These are phyloP conservation scores for Leccinum fibrillosum DNA, from an alignment of 768 basidiomycete species.

Conservation along the genomic window DNA sequence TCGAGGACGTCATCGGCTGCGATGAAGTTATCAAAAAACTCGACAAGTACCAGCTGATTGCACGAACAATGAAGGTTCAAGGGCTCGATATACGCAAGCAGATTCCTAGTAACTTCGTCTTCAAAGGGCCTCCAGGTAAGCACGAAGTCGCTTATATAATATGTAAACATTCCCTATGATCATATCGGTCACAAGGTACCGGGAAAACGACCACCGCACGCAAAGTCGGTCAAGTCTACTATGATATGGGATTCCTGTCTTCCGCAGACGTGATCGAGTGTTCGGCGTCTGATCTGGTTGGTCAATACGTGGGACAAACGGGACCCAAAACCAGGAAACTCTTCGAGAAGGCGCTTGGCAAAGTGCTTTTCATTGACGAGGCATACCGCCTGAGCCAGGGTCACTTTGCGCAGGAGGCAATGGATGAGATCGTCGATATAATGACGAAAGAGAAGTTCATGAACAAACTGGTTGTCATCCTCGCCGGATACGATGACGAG, in stretches of 20 bases:
- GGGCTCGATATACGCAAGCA: conserved; percentile 45
- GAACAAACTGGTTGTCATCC: conserved; percentile 59
- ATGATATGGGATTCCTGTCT: conserved; percentile 57
- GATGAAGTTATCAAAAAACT: conserved; percentile 51
- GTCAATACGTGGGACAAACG: conserved; percentile 68
- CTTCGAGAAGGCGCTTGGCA: conserved; percentile 63
- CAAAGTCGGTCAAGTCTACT: conserved; percentile 61
- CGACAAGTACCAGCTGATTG: conserved; percentile 49
- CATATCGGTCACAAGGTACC: conserved; percentile 40
- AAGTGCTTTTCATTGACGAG: conserved; percentile 70
- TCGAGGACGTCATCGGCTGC: conserved; percentile 61
- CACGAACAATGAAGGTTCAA: conserved; percentile 37
- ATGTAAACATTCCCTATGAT: neutral
- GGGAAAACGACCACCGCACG: conserved; percentile 63
- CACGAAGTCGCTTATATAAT: neutral
- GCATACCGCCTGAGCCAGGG: conserved; percentile 64
- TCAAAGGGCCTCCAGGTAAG: conserved; percentile 71
- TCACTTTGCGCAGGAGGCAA: conserved; percentile 65
- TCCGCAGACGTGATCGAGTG: conserved; percentile 58
- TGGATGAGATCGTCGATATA: conserved; percentile 65
- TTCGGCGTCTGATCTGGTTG: conserved; percentile 68
- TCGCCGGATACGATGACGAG: conserved; percentile 68
- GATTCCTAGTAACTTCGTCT: conserved; percentile 63
- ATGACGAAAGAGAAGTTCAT: conserved; percentile 58
- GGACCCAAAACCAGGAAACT: conserved; percentile 61